Conservation (phyloP, 306 rosid species). For the Mucuna pruriens region DNA sequence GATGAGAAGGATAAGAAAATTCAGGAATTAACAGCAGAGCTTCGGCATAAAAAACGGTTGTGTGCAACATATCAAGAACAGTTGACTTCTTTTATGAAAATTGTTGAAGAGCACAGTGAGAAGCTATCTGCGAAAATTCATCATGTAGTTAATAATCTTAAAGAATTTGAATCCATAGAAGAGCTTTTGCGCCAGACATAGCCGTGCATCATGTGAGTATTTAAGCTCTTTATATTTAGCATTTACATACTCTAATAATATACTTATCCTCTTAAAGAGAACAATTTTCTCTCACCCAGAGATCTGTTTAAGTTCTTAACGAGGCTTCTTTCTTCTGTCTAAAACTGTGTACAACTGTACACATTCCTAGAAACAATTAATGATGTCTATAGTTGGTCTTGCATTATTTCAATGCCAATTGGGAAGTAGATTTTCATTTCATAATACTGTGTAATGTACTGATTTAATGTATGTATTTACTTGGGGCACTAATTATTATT, state of each 20-base stretch:
- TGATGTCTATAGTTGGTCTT: neutral
- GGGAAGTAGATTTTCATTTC: neutral
- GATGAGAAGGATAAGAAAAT: constrained; percentile 93
- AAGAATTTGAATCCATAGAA: constrained; percentile 76
- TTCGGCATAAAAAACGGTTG: constrained; percentile 84
- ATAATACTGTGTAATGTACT: constrained; percentile 18
- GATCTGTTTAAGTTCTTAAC: neutral
- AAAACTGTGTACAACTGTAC: neutral
- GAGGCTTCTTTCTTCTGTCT: neutral
- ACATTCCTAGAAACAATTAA: neutral
- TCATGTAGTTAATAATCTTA: constrained; percentile 71
- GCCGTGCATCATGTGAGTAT: constrained; percentile 50
- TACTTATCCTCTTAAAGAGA: constrained; percentile 6
- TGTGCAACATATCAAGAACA: constrained; percentile 85
- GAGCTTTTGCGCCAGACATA: constrained; percentile 66
- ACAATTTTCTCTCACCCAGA: neutral
- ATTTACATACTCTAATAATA: neutral
- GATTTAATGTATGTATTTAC: neutral
- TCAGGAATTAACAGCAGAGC: constrained; percentile 86
- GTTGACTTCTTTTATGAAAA: constrained; percentile 66
- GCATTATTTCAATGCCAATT: neutral
- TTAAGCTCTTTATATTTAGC: neutral
- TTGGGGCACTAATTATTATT: neutral
- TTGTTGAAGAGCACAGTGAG: constrained; percentile 83
- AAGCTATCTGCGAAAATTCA: constrained; percentile 71